These are phyloP conservation scores for Ceratocystis huliohia DNA, from an alignment of 2,329 filamentous ascomycete genomes.

Conservation along the genomic window DNA sequence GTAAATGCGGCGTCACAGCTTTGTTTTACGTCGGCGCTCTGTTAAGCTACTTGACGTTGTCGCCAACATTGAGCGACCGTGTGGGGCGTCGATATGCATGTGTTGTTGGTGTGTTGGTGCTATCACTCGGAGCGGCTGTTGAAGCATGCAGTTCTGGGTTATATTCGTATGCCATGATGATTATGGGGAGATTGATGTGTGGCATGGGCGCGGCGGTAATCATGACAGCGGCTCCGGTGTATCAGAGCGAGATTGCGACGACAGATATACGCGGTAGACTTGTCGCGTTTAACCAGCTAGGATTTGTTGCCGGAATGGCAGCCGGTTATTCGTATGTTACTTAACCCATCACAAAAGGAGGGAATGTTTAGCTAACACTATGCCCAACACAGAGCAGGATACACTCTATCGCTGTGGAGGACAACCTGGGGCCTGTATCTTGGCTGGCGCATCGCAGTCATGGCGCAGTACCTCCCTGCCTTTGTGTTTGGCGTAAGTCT, in stretches of 20 bases:
- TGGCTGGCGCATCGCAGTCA: slow-evolving; percentile 42
- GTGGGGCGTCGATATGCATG: slow-evolving; percentile 42
- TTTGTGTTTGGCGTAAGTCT: slow-evolving; percentile 38
- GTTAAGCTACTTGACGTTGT: slow-evolving; percentile 41
- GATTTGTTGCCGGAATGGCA: slow-evolving; percentile 43
- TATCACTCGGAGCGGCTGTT: slow-evolving; percentile 37
- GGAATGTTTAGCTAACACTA: not conserved
- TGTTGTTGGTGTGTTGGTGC: slow-evolving; percentile 34
- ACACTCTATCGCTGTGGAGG: slow-evolving; percentile 43
- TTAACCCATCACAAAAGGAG: not conserved
- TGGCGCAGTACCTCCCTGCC: slow-evolving; percentile 40
- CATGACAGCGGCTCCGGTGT: slow-evolving; percentile 44
- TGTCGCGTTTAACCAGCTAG: slow-evolving; percentile 47
- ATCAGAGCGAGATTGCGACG: slow-evolving; percentile 36
- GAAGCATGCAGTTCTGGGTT: slow-evolving; percentile 34
- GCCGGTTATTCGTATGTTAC: slow-evolving; percentile 39
- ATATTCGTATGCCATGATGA: slow-evolving; percentile 36
- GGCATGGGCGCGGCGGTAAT: slow-evolving; percentile 43
- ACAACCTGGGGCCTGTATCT: slow-evolving; percentile 32
- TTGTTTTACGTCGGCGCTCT: slow-evolving; percentile 46
- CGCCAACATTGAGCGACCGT: slow-evolving; percentile 38
- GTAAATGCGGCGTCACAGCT: slow-evolving; percentile 2
- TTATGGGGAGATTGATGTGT: slow-evolving; percentile 38
- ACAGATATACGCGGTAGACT: slow-evolving; percentile 34
- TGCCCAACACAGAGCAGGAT: slow-evolving; percentile 37